Base-by-base conservation (phyloP, 768 basidiomycete genomes). In the Agaricus subrufescens region DNA sequence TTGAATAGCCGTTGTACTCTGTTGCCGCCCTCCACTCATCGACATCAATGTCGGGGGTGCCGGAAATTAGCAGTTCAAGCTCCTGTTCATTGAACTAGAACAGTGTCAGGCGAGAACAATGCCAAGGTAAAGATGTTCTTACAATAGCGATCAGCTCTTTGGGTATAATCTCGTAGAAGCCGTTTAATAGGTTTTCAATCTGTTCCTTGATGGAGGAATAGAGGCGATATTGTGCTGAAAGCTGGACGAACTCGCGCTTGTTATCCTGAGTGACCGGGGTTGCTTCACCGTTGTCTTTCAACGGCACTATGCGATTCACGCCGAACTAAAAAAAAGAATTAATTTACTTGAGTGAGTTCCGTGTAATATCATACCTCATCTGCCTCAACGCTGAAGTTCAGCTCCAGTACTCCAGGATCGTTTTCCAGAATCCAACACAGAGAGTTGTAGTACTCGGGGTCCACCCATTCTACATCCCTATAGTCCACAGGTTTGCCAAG, bases 351-450 rank as follows among this genome's bases (percentile, higher is more conserved):
- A 39, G 58, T 8, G 10, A n/a, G n/a, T 43, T 50, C 14, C 39
- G 10, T 52, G 34, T 0, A 30, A 10, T 2, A 25, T 61, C 54
- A 61, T 51, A 89, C 91, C 81, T 98, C 94, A 60, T 98, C 96
- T 1, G 91, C 91, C 71, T 99, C 96, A 31, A 95, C 89, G 59
- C 92, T 94, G 75, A 98, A 98, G 12, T 86, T 97, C 57, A 98
- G 77, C 58, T 99, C 93, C 61, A 95, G 69, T 19, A 80, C 73
- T 23, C 86, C 89, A 5, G 91, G 90, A 65, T 97, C 94, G 68
- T 99, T 98, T 66, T 98, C 95, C 60, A 98, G 73, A 70, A 99
- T 98, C 97, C 97, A 99, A 65, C 91, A 91, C 10, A 99, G 76
- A 0, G 94, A 96, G 62, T 96, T 98, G 77, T 98, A 98, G 69